Evolutionary conservation across 768 basidiomycete species (phyloP).

Genomic region (Pleurotus djamor): DNA sequence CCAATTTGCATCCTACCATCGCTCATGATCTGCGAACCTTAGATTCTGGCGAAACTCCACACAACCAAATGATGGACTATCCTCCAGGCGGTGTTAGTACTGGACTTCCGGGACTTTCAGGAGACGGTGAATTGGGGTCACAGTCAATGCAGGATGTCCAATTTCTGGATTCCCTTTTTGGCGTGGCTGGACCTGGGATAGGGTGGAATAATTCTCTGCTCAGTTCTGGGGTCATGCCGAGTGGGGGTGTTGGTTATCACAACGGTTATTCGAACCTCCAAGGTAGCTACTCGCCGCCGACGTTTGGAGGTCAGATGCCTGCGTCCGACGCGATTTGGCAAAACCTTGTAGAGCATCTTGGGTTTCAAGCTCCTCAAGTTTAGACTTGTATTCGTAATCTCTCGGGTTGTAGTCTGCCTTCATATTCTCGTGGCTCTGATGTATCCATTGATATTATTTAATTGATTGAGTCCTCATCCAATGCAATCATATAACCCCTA

Average conservation of each 20-base stretch:
- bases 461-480: no score
- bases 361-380: slow-evolving; percentile 27
- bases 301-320: slow-evolving; percentile 21
- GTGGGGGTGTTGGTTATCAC: slow-evolving; percentile 6
- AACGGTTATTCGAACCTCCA: not conserved
- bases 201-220: not conserved
- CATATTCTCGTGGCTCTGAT: no score
- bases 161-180: slow-evolving; percentile 9
- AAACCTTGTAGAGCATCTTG: slow-evolving; percentile 67
- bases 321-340: slow-evolving; percentile 64
- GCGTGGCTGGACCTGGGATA: not conserved
- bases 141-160: slow-evolving; percentile 27
- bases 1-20: slow-evolving; percentile 47
- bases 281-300: not conserved
- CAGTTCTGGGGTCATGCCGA: slow-evolving; percentile 7
- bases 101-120: not conserved
- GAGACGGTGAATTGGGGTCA: not conserved
- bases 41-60: slow-evolving; percentile 19
- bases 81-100: slow-evolving; percentile 8
- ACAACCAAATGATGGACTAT: slow-evolving; percentile 22
- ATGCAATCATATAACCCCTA: no score
- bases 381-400: no score
- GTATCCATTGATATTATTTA: no score
- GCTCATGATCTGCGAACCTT: slow-evolving; percentile 51
- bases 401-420: no score